Base-by-base conservation (phyloP, 2,329 filamentous ascomycete genomes). In the Trichophyton simii region DNA sequence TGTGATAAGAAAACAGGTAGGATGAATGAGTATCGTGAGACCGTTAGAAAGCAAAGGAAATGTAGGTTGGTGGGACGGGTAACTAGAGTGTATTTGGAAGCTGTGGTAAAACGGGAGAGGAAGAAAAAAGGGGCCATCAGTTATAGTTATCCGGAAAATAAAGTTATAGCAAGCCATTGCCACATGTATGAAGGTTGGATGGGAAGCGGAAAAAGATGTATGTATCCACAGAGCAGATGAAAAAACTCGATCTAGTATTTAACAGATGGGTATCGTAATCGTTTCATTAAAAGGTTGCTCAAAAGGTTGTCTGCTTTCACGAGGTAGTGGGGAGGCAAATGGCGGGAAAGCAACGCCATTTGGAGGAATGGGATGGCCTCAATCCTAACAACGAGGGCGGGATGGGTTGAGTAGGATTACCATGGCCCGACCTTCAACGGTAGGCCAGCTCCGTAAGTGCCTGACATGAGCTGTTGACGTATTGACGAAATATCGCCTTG, bases 341-440 rank as follows among this genome's bases (percentile, higher is more conserved):
- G 54, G 58, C 50, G 34, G 41, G 57, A 57, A 20, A n/a, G 52
- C 25, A 64, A 62, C 3, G 64, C 59, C n/a, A 18, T 22, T 62
- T 61, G 55, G 44, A 62, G 36, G 61, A 55, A 57, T 61, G 46
- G 46, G 31, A 60, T 52, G 20, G 34, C 11, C 41, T 13, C 6
- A 44, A 15, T 7, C 34, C 34, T 3, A 18, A 20, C 44, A 58
- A 42, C 7, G 18, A 15, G 55, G 15, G n/a, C 1, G 36, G 3
- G n/a, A 13, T 36, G 20, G 25, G 38, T 42, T 5, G 41, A 41
- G 11, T 36, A 18, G 31, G 8, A 61, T 73, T 76, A 83, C 80
- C 80, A 83, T 7, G 77, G 78, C 34, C 82, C 81, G 64, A 83
- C 79, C 65, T 80, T 80, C 60, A 83, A 77, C 38, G 80, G 78